These are phyloP conservation scores for Penicillium verhagenii DNA, from an alignment of 495 filamentous ascomycete species.

Conservation along the genomic window DNA sequence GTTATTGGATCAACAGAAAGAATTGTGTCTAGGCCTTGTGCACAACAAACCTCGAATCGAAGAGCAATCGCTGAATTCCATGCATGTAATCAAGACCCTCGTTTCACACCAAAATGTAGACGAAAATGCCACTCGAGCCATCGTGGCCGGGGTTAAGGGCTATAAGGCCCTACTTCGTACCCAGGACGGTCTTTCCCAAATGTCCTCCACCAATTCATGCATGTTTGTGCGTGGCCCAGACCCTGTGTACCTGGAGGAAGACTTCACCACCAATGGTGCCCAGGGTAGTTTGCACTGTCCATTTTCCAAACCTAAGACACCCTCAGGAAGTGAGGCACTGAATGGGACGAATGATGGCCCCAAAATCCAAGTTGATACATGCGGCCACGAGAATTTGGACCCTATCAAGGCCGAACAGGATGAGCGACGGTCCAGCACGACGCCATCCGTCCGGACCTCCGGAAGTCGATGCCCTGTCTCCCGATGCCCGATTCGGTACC, in stretches of 20 bases:
- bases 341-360: conserved; percentile 26
- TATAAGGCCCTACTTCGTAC: conserved; percentile 38
- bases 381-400: conserved; percentile 39
- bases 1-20: conserved; percentile 30
- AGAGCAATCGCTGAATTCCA: conserved; percentile 35
- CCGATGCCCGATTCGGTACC: conserved; percentile 83
- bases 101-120: conserved; percentile 45
- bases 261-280: conserved; percentile 47
- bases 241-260: conserved; percentile 36
- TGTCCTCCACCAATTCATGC: conserved; percentile 34
- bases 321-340: conserved; percentile 26
- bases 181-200: conserved; percentile 25
- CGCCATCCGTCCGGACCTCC: conserved; percentile 50
- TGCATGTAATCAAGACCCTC: conserved; percentile 48
- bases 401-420: conserved; percentile 47
- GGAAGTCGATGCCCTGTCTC: conserved; percentile 72
- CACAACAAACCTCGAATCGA: conserved; percentile 25
- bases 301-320: conserved; percentile 39
- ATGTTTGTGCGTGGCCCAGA: conserved; percentile 40
- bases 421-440: conserved; percentile 38
- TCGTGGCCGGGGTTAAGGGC: conserved; percentile 41
- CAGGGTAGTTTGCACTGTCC: conserved; percentile 46
- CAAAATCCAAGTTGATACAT: conserved; percentile 32
- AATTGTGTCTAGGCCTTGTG: conserved; percentile 31
- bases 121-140: conserved; percentile 37